Percentiles rank a stretch among this genome's conserved stretches.
These are phyloP conservation scores for Apostasia shenzhenica DNA, from an alignment of 106 monocot genomes.

Conservation along the genomic window DNA sequence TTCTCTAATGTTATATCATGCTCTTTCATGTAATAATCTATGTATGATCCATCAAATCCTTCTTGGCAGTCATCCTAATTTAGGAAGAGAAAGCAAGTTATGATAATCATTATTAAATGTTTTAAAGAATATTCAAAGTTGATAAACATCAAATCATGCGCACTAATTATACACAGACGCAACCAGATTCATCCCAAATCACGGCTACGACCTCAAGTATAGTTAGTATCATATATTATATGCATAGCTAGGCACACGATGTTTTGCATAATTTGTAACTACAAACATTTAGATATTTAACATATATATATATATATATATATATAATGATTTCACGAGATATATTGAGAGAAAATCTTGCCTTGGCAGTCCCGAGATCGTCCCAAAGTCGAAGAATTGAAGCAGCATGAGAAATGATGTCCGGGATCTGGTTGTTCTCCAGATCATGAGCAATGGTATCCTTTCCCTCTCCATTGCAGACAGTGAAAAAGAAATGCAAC, in stretches of 20 bases:
- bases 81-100: no score
- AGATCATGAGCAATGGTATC: slow-evolving; percentile 5
- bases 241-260: no score
- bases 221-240: no score
- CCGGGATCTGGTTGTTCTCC: slow-evolving; percentile 2
- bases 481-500: slow-evolving; percentile 17
- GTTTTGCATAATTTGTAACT: no score
- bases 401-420: slow-evolving; percentile 17
- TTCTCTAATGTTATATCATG: background rate
- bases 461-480: slow-evolving; percentile 20
- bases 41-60: slow-evolving; percentile 56
- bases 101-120: background rate
- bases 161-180: no score
- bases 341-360: background rate
- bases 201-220: no score
- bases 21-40: slow-evolving; percentile 39
- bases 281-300: no score
- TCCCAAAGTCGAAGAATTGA: slow-evolving; percentile 52
- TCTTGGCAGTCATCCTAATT: slow-evolving; percentile 44
- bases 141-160: no score
- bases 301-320: no score
- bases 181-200: no score
- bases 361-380: slow-evolving; percentile 56
- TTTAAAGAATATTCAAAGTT: no score
- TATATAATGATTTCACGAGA: no score